Evolutionary conservation across 2,329 filamentous ascomycete genomes (phyloP), one percentile per base, ranked within the genome.

Genomic region (Aspergillus vadensis): DNA sequence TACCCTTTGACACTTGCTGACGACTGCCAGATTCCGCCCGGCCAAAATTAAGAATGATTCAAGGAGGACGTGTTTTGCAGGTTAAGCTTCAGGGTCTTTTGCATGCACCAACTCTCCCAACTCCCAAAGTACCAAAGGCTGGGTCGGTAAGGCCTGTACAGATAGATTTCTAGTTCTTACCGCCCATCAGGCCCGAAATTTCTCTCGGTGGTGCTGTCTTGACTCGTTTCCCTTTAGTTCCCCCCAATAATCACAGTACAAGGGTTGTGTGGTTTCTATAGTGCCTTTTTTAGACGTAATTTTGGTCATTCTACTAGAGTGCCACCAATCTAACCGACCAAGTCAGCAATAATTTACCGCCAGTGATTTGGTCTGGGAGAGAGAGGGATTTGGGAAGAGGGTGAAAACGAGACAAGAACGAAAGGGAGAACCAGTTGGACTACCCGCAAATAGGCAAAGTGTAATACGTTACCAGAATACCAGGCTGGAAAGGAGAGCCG

Each of bases 31-130:
- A 14, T 55, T 47, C 17, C 38, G 10, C 41, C 21, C 23, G 38
- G 38, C 27, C 52, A 12, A 19, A 27, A 32, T 30, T 25, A 39
- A 55, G 52, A 49, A 49, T 49, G 47, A 49, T 43, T 43, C 19
- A 23, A 43, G 44, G 55, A 55, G 30, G 59, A 58, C 55, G 59
- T 57, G 59, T 61, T 55, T 44, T 61, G 59, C 55, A 55, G 57
- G 41, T 60, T 55, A 60, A 63, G 61, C 61, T 58, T 63, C 55
- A 58, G 58, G 59, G 56, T 59, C 61, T 55, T 39, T 19, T 30
- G 36, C 39, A 36, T 43, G 55, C 32, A 41, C 32, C 32, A 14
- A 15, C 32, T 36, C 32, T 14, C 10, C 10, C 25, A 27, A 27
- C 25, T 27, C 2, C 25, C 25, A 27, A 36, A 36, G 32, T 36